These are phyloP conservation scores for Poterioochromonas sp. DNA, from an alignment of 352 stramenopile genomes.

Conservation along the genomic window DNA sequence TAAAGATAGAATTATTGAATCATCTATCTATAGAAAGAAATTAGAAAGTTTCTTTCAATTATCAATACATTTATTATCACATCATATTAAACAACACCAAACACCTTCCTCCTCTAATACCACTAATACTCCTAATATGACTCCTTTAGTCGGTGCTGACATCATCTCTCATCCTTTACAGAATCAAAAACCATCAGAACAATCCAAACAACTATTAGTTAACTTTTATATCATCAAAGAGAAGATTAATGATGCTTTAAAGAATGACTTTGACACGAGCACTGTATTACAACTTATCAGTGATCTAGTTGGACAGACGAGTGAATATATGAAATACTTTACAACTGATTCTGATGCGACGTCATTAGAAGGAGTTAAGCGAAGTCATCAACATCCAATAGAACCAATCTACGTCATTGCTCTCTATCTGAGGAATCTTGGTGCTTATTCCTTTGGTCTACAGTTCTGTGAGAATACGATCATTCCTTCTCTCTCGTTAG, in stretches of 20 bases:
- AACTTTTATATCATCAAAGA: background rate
- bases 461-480: too few species aligned
- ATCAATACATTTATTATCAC: background rate
- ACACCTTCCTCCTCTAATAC: background rate
- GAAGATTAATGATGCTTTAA: background rate
- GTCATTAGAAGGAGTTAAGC: too few species aligned
- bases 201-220: background rate
- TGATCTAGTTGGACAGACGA: too few species aligned
- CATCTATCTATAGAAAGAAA: conserved; percentile 30
- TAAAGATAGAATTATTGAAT: conserved; percentile 2
- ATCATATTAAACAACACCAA: background rate
- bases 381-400: too few species aligned
- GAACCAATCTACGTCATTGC: too few species aligned
- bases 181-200: background rate
- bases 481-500: too few species aligned
- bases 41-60: conserved; percentile 33
- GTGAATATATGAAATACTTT: too few species aligned
- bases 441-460: too few species aligned
- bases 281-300: background rate
- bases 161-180: too few species aligned
- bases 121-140: background rate
- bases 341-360: too few species aligned
- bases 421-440: too few species aligned
- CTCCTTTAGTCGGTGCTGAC: too few species aligned
- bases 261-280: background rate